A percentile compares a stretch with the other conserved stretches of the same genome.
These are phyloP conservation scores for Paramecium bursaria DNA, from an alignment of 73 alveolate genomes.

Conservation along the genomic window DNA sequence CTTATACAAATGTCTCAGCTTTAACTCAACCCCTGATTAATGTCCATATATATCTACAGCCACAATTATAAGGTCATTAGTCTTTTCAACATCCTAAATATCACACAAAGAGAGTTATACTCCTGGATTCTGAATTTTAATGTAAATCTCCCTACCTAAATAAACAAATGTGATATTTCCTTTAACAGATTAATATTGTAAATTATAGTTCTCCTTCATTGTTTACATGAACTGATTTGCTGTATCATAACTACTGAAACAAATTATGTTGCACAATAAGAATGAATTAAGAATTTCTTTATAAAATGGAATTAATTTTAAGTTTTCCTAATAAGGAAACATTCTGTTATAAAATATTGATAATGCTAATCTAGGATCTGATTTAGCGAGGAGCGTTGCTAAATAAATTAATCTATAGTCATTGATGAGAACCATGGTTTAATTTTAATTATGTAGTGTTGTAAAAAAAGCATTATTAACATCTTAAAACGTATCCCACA, in stretches of 20 bases:
- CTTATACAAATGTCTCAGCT: conserved; percentile 17
- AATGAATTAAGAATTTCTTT: neutral
- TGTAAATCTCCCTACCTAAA: conserved; percentile 45
- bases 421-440: conserved; percentile 14
- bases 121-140: conserved; percentile 46
- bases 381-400: neutral
- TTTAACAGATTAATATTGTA: conserved; percentile 30
- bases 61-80: neutral
- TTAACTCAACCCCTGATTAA: conserved; percentile 41
- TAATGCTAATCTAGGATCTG: neutral
- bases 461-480: conserved; percentile 23
- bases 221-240: conserved; percentile 16
- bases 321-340: conserved; percentile 28
- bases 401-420: conserved; percentile 52
- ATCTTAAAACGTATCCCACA: neutral
- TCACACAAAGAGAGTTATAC: neutral
- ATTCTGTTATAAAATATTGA: conserved; percentile 49
- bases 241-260: conserved; percentile 54
- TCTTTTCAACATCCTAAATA: neutral
- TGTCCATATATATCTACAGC: conserved; percentile 58
- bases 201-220: conserved; percentile 32
- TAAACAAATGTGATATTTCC: conserved; percentile 34
- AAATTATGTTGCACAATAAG: conserved; percentile 2
- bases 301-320: conserved; percentile 45
- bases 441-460: neutral